Percentiles rank a stretch among this genome's conserved stretches.
Evolutionary conservation across 768 basidiomycete species (phyloP).

Genomic region (Rhizopogon vesiculosus): DNA sequence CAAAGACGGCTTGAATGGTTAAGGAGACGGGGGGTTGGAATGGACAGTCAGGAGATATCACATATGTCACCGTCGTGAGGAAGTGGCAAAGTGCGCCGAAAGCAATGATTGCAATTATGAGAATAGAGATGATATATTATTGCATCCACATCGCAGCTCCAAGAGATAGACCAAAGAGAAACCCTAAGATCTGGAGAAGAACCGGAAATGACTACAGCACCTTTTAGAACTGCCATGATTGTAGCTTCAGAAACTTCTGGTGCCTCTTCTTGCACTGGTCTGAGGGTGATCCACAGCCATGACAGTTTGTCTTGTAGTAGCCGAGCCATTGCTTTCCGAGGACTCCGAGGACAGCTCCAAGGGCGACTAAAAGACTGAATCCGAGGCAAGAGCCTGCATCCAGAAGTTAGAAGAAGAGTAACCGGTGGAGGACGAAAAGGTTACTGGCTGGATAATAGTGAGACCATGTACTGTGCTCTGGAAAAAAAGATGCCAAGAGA

Average conservation of each 20-base stretch:
- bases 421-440: not conserved
- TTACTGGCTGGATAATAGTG: too few relatives aligned
- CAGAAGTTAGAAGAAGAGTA: not conserved
- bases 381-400: constrained; percentile 5
- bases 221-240: constrained; percentile 5
- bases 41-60: constrained; percentile 4
- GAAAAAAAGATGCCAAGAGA: not conserved
- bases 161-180: not conserved
- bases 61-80: not conserved
- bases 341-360: constrained; percentile 4
- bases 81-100: constrained; percentile 4
- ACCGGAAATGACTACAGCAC: constrained; percentile 5
- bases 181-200: constrained; percentile 5
- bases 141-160: too few relatives aligned
- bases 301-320: not conserved
- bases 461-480: not conserved
- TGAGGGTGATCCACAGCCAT: constrained; percentile 1
- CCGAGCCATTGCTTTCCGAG: not conserved
- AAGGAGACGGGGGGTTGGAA: constrained; percentile 5
- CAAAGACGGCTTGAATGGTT: not conserved
- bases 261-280: constrained; percentile 5
- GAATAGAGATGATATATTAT: not conserved
- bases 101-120: not conserved
- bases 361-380: constrained; percentile 4
- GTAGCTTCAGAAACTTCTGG: constrained; percentile 3